phyloP scores from a whole-genome alignment of 345 rosid genomes.

The Eucalyptus tenuipes region DNA sequence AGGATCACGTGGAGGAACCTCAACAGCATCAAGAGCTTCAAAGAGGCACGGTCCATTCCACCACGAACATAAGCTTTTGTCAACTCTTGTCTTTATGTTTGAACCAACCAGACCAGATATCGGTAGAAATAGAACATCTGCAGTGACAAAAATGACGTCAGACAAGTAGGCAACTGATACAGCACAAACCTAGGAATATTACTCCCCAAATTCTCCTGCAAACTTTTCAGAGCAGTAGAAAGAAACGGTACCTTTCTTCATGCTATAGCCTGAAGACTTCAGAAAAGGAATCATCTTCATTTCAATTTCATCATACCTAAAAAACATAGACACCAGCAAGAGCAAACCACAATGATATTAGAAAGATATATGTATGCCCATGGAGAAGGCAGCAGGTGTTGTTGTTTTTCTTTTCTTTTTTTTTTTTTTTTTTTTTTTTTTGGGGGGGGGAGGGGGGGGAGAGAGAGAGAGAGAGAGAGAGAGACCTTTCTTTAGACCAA shows the following conservation, averaged over 20 bases:
- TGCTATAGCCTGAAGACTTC: slow-evolving; percentile 79
- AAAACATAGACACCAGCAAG: neutral
- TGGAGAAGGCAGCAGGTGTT: neutral
- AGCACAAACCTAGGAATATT: neutral
- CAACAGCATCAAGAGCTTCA: slow-evolving; percentile 73
- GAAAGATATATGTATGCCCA: neutral
- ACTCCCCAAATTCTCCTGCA: neutral
- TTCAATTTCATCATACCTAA: slow-evolving; percentile 85
- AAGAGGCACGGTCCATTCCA: slow-evolving; percentile 87
- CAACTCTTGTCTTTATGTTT: slow-evolving; percentile 64
- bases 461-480: neutral
- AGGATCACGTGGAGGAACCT: slow-evolving; percentile 80
- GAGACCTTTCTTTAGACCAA: slow-evolving; percentile 91
- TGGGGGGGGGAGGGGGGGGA: neutral
- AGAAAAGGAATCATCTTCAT: slow-evolving; percentile 82
- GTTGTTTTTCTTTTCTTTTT: neutral
- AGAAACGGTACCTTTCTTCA: slow-evolving; percentile 65
- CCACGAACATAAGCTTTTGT: slow-evolving; percentile 59
- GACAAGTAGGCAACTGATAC: neutral
- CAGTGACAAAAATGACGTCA: neutral
- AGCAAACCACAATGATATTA: neutral
- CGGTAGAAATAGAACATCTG: slow-evolving; percentile 91
- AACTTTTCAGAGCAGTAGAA: neutral
- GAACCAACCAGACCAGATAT: slow-evolving; percentile 78
- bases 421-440: neutral